Percentiles rank a stretch among this genome's conserved stretches.
Evolutionary conservation across 2,329 filamentous ascomycete species (phyloP).

Genomic region (Sporothrix pallida): DNA sequence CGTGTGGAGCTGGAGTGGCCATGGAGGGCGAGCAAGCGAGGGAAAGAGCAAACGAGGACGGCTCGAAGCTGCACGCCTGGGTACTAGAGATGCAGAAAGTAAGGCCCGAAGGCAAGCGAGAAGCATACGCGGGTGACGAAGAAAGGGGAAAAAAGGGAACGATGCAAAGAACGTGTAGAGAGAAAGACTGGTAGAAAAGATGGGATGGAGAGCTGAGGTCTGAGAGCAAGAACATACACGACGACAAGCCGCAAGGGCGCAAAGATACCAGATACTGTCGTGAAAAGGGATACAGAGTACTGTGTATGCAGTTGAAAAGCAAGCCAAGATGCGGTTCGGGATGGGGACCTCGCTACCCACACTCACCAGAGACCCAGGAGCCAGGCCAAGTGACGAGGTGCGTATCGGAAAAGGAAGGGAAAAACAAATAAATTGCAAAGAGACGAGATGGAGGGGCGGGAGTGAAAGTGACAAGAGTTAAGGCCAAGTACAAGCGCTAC

Average conservation of each 20-base stretch:
- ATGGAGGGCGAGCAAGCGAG: not conserved
- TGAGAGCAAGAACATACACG: not conserved
- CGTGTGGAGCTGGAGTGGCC: not conserved
- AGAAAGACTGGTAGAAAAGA: not conserved
- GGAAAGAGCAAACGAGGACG: not conserved
- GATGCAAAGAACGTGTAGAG: not conserved
- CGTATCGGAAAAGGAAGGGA: not conserved
- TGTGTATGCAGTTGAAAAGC: not conserved
- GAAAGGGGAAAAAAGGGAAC: not conserved
- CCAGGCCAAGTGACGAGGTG: not conserved
- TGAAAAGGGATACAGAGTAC: not conserved
- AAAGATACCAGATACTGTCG: not conserved
- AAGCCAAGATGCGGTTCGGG: slow-evolving; percentile 4
- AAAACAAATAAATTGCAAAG: not conserved
- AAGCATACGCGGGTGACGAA: not conserved
- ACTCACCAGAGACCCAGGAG: not conserved
- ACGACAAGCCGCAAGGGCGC: not conserved
- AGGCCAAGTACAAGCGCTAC: not conserved
- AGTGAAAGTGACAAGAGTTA: not conserved
- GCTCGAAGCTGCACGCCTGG: not conserved
- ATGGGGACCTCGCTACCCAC: not conserved
- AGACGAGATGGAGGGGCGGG: not conserved
- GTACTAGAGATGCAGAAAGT: not conserved
- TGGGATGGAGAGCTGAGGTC: slow-evolving; percentile 4
- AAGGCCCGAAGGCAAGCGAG: not conserved